A percentile compares a stretch with the other conserved stretches of the same genome.
Conservation (phyloP, 2,329 filamentous ascomycete species). For the Neurospora sp. region DNA sequence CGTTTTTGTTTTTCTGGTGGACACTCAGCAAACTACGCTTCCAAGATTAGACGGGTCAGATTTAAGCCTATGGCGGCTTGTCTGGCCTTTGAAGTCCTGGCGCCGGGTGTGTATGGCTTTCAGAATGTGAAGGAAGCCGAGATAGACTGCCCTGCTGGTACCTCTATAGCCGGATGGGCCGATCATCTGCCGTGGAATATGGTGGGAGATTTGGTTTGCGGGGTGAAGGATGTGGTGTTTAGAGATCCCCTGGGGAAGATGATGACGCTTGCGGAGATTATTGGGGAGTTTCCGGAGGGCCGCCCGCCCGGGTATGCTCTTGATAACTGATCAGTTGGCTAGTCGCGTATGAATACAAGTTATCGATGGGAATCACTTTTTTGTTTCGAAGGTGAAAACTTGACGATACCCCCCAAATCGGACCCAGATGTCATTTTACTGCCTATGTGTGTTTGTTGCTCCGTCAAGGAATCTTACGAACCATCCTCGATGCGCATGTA, state of each 20-base stretch:
- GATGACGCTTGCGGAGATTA: background rate
- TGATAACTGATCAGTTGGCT: too few species aligned
- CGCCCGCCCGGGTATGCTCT: too few species aligned
- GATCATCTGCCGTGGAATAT: too few species aligned
- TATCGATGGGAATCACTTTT: background rate
- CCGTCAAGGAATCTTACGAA: background rate
- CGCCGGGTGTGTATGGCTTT: background rate
- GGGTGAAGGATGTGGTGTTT: background rate
- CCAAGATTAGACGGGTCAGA: background rate
- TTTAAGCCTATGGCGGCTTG: background rate
- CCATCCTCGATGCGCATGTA: background rate
- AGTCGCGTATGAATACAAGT: background rate
- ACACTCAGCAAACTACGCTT: background rate
- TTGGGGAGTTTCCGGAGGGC: too few species aligned
- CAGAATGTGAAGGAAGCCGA: background rate
- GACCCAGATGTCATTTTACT: background rate
- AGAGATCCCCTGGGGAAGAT: background rate
- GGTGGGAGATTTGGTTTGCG: background rate
- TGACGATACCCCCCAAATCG: slow-evolving; percentile 1
- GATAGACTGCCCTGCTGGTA: background rate
- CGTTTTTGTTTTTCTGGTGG: too few species aligned
- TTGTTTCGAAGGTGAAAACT: slow-evolving; percentile 3
- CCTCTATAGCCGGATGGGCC: too few species aligned
- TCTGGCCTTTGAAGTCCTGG: background rate
- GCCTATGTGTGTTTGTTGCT: background rate